Conservation (phyloP, 306 rosid genomes). For the Medicago arabica region DNA sequence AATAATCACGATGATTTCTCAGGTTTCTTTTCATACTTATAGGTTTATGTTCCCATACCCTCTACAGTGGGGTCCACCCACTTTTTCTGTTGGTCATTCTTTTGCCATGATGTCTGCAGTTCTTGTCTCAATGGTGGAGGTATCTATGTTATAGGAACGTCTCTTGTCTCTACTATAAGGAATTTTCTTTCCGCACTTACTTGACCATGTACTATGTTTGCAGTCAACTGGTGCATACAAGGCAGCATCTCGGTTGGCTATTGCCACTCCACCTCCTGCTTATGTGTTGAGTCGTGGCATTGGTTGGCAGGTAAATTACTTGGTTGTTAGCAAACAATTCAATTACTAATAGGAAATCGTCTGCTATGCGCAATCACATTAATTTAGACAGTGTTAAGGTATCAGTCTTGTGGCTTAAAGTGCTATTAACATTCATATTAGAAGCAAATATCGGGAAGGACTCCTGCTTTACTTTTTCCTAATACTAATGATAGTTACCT, state of each 20-base stretch:
- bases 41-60: constrained; percentile 99
- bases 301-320: constrained; percentile 89
- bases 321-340: constrained; percentile 21
- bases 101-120: constrained; percentile 96
- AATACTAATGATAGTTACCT: not conserved
- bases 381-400: not conserved
- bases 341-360: not conserved
- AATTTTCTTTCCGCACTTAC: constrained; percentile 33
- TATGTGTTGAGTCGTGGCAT: constrained; percentile 97
- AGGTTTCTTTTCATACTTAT: constrained; percentile 37
- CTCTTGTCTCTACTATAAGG: not conserved
- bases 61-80: constrained; percentile 98
- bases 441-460: too few relatives aligned
- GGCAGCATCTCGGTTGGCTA: constrained; percentile 93
- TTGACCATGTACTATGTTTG: constrained; percentile 28
- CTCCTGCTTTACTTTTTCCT: too few relatives aligned
- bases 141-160: constrained; percentile 38
- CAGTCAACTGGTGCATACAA: constrained; percentile 96
- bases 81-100: constrained; percentile 98
- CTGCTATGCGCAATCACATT: not conserved
- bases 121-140: constrained; percentile 98
- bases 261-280: constrained; percentile 98
- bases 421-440: constrained; percentile 4
- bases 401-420: constrained; percentile 1
- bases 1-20: constrained; percentile 13